Conservation (phyloP, 2,329 filamentous ascomycete species). For the Aspergillus jensenii region DNA sequence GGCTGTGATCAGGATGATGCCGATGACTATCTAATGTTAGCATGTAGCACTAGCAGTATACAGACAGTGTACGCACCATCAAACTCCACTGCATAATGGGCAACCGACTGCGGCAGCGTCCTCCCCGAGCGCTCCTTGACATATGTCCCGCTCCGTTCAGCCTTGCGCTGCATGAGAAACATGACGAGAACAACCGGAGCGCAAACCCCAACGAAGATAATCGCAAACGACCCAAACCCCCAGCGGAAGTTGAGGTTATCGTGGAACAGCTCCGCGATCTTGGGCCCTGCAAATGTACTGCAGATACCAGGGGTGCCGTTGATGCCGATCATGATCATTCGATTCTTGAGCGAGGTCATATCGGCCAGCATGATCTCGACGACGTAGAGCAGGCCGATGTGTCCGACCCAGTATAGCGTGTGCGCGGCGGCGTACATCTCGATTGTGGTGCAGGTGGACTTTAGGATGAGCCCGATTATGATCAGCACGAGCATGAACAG, state of each 20-base stretch:
- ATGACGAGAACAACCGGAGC: neutral
- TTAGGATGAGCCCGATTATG: slow-evolving; percentile 54
- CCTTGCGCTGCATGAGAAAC: neutral
- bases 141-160: neutral
- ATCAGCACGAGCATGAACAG: slow-evolving; percentile 1
- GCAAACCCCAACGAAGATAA: slow-evolving; percentile 41
- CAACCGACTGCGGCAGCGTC: slow-evolving; percentile 8
- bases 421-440: slow-evolving; percentile 62
- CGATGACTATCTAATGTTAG: slow-evolving; percentile 16
- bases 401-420: slow-evolving; percentile 57
- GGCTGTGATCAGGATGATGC: slow-evolving; percentile 28
- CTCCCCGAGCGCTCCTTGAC: neutral
- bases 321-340: slow-evolving; percentile 60
- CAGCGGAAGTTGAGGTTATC: slow-evolving; percentile 57
- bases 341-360: slow-evolving; percentile 59
- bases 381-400: slow-evolving; percentile 55
- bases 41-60: too few species aligned
- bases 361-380: slow-evolving; percentile 62
- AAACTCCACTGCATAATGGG: too few species aligned
- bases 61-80: too few species aligned
- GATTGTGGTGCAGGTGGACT: slow-evolving; percentile 61
- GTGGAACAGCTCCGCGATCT: slow-evolving; percentile 53
- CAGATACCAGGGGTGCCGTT: slow-evolving; percentile 61
- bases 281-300: slow-evolving; percentile 51
- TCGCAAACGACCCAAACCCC: slow-evolving; percentile 63